These are phyloP conservation scores for Erythrobasidium hasegawianum DNA, from an alignment of 1,284 basidiomycete species.

Conservation along the genomic window DNA sequence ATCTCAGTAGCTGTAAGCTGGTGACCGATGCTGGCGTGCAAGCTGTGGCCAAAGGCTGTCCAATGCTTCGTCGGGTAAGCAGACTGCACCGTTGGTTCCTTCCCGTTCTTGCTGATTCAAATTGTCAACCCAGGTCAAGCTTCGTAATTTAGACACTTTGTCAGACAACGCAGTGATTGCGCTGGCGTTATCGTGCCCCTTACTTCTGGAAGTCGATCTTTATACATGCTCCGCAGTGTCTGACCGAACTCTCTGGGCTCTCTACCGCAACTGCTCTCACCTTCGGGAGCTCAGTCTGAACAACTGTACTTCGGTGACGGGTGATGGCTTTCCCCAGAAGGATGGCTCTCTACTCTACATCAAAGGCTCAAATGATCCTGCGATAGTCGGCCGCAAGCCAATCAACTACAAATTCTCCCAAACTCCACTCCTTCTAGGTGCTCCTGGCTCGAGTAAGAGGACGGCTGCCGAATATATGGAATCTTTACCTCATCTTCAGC, in stretches of 20 bases:
- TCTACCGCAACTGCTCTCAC: slow-evolving; percentile 74
- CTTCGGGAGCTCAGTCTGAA: slow-evolving; percentile 89
- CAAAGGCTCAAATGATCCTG: slow-evolving; percentile 53
- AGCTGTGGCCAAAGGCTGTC: slow-evolving; percentile 70
- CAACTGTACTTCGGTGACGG: slow-evolving; percentile 72
- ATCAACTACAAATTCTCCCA: slow-evolving; percentile 36
- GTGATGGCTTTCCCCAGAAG: slow-evolving; percentile 74
- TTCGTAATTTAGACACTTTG: slow-evolving; percentile 69
- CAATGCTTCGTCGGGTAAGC: slow-evolving; percentile 63
- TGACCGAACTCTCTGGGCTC: slow-evolving; percentile 70
- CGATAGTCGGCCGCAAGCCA: slow-evolving; percentile 57
- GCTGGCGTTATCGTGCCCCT: slow-evolving; percentile 77
- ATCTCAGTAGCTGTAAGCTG: slow-evolving; percentile 76
- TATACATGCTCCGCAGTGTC: slow-evolving; percentile 76
- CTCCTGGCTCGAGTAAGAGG: neutral
- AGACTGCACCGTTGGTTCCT: too few species aligned
- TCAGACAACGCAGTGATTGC: slow-evolving; percentile 75
- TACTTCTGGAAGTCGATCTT: slow-evolving; percentile 90
- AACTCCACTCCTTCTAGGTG: slow-evolving; percentile 20
- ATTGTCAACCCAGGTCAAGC: slow-evolving; percentile 63
- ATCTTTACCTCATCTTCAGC: neutral
- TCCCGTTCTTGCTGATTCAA: too few species aligned
- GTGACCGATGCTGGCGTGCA: slow-evolving; percentile 75
- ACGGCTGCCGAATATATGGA: neutral
- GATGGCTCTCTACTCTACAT: slow-evolving; percentile 40